Percentiles rank a stretch among this genome's conserved stretches.
phyloP scores from a whole-genome alignment of 2,329 filamentous ascomycete genomes.

The Penicillium sp. region DNA sequence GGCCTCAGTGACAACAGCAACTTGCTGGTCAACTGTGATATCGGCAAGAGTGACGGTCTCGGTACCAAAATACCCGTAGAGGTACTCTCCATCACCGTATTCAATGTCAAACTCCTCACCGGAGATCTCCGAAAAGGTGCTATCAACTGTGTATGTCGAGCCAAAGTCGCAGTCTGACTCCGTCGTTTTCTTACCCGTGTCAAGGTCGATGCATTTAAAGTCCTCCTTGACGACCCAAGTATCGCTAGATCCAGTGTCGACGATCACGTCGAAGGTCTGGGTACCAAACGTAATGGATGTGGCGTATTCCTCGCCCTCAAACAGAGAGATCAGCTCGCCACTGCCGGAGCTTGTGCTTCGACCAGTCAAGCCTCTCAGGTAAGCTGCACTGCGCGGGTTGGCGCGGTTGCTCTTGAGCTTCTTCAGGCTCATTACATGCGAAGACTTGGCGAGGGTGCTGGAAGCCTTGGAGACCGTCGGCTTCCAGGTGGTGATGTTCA shows the following conservation, averaged over 20 bases:
- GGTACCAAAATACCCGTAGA: conserved; percentile 21
- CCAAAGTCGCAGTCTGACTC: conserved; percentile 20
- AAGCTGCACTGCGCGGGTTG: conserved; percentile 9
- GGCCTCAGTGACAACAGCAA: conserved; percentile 9
- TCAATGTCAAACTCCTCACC: conserved; percentile 23
- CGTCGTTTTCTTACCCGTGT: not conserved
- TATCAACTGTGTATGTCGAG: conserved; percentile 15
- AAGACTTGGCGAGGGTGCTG: not conserved
- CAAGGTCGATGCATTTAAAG: conserved; percentile 35
- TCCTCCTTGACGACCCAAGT: conserved; percentile 44
- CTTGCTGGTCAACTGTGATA: conserved; percentile 12
- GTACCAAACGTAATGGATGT: conserved; percentile 25
- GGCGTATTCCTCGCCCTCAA: conserved; percentile 17
- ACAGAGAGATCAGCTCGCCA: conserved; percentile 13
- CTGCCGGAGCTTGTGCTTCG: conserved; percentile 1
- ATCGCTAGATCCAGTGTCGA: conserved; percentile 51
- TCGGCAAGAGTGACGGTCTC: conserved; percentile 25
- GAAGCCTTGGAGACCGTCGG: not conserved
- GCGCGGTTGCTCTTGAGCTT: conserved; percentile 1
- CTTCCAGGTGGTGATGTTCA: conserved; percentile 5
- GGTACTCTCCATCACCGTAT: conserved; percentile 27
- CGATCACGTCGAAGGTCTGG: conserved; percentile 36
- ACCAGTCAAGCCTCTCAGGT: conserved; percentile 5
- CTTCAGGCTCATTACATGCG: conserved; percentile 5
- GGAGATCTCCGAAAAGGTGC: conserved; percentile 17